Evolutionary conservation across 441 rosid species (phyloP).

Genomic region (Lagerstroemia fauriei): DNA sequence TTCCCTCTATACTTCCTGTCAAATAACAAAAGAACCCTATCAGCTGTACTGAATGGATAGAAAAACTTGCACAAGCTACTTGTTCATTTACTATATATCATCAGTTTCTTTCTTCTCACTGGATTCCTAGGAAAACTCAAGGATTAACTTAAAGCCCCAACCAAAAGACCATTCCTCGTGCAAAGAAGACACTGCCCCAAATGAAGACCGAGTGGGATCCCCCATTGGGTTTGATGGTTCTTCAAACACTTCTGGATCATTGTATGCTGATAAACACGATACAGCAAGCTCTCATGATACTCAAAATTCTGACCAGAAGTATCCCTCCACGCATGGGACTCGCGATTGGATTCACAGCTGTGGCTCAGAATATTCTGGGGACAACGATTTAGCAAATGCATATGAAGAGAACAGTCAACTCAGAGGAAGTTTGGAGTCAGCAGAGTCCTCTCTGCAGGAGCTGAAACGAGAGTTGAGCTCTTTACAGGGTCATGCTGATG

Average conservation of each 20-base stretch:
- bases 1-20: neutral
- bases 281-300: conserved; percentile 65
- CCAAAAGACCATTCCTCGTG: conserved; percentile 49
- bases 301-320: conserved; percentile 54
- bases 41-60: neutral
- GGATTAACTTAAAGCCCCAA: conserved; percentile 65
- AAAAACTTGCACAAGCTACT: neutral
- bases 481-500: conserved; percentile 69
- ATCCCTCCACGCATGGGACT: conserved; percentile 45
- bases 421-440: conserved; percentile 73
- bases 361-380: conserved; percentile 70
- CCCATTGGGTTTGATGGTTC: conserved; percentile 82
- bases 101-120: neutral
- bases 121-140: conserved; percentile 49
- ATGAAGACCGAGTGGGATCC: conserved; percentile 63
- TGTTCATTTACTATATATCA: neutral
- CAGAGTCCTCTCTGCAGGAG: conserved; percentile 75
- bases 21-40: neutral
- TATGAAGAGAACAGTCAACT: conserved; percentile 80
- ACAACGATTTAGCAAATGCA: conserved; percentile 59
- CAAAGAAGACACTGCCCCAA: conserved; percentile 53
- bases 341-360: conserved; percentile 67
- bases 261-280: conserved; percentile 86
- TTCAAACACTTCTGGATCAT: conserved; percentile 82
- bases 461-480: conserved; percentile 73